These are phyloP conservation scores for Xerocomellus intermedius DNA, from an alignment of 768 basidiomycete species.

Conservation along the genomic window DNA sequence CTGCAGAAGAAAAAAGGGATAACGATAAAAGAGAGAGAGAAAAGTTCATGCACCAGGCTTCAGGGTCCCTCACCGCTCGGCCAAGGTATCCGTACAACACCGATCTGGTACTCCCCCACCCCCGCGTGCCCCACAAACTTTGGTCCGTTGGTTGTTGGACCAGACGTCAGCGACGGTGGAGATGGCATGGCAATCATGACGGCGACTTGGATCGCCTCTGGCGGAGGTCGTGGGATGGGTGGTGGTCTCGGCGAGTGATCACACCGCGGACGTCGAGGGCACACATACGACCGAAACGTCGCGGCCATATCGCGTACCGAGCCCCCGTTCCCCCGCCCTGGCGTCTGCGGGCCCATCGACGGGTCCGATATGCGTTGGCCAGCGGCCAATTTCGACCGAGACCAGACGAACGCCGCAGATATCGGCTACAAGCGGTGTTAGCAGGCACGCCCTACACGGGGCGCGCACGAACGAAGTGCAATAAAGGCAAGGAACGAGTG, in stretches of 20 bases:
- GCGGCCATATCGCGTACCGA: not conserved
- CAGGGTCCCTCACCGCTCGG: constrained; percentile 11
- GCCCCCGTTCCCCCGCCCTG: not conserved
- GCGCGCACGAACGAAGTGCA: too few species aligned
- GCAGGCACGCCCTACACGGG: too few species aligned
- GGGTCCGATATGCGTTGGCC: not conserved
- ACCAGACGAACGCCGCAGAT: constrained; percentile 21
- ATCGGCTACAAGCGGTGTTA: constrained; percentile 17
- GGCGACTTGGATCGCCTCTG: constrained; percentile 37
- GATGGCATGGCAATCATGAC: constrained; percentile 51
- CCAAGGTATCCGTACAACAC: constrained; percentile 41
- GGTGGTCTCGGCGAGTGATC: constrained; percentile 11
- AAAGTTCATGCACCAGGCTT: not conserved
- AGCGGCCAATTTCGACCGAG: constrained; percentile 3
- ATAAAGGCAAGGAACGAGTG: too few species aligned
- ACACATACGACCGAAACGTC: constrained; percentile 6
- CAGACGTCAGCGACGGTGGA: not conserved
- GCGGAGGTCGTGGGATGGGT: constrained; percentile 9
- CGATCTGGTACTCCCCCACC: constrained; percentile 44
- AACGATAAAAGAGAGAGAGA: not conserved
- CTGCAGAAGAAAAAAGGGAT: not conserved
- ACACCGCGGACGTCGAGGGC: constrained; percentile 1
- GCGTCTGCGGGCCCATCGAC: not conserved
- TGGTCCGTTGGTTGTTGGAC: not conserved
- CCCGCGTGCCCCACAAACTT: constrained; percentile 7